Evolutionary conservation across 2,329 filamentous ascomycete species (phyloP), one percentile per base, ranked within the genome.

Genomic region (Thermothelomyces thermophilus): DNA sequence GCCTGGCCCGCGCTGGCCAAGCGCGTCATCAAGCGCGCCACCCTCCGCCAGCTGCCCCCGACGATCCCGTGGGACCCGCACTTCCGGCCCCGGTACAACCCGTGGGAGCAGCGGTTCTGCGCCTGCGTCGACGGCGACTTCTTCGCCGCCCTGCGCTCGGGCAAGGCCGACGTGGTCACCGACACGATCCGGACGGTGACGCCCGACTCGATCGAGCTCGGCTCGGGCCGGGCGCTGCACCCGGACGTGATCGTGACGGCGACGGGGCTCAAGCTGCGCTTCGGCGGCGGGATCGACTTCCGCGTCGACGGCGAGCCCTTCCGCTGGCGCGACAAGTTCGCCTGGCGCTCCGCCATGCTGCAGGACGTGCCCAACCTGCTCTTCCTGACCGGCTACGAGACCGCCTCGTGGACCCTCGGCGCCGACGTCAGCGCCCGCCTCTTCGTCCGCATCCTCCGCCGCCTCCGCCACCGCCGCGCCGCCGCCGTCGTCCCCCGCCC

Each of bases 91-190:
- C 60, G 63, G 1, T 82, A 82, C 50, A 72, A 73, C 5, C 79
- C 79, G 0, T 82, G 83, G 81, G 75, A 87, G 47, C 85, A 89
- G 60, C 76, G 86, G 1, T 66, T 89, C 16, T 88, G 84, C 57
- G 68, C 83, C 26, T 76, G 60, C 1, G 63, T 66, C 16, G 66
- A 74, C 24, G 71, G 70, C 0, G 74, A 75, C 56, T 73, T 76
- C 48, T 77, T 69, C 54, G 48, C 60, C 5, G 66, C 68, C 0
- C 59, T 76, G 13, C 64, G 65, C 1, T 63, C 56, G 1, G 66
- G 68, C 20, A 72, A 65, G 37, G 68, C 60, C 11, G 60, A 64
- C 11, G 61, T 79, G 1, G 66, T 71, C 1, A 78, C 75, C 0
- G 74, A 66, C 22, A 57, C 53, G 8, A 77, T 82, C 54, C 64